Base-by-base conservation (phyloP, 2,329 filamentous ascomycete genomes). In the Cytospora schulzeri region DNA sequence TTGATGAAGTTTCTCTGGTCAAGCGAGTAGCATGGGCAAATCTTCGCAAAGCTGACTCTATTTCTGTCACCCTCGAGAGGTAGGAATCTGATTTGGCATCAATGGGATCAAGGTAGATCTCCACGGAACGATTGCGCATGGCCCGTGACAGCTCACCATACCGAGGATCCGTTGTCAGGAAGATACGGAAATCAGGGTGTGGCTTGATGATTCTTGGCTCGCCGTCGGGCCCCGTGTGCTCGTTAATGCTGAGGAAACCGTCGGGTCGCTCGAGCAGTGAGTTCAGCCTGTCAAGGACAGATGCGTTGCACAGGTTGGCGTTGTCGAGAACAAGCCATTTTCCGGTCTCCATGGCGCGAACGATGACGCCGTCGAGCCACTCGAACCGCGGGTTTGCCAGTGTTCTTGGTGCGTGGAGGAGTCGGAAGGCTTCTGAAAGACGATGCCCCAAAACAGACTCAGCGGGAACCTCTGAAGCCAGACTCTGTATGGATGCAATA, bases 281-380 rank as follows among this genome's bases (percentile, higher is more conserved):
- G 75, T 99, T 99, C 59, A 99, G 80, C 67, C 96, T 86, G 76
- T 99, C 95, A 12, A 99, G 84, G 1, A 99, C 95, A 8, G 94
- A 97, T 28, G 94, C 90, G 72, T 91, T 97, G 79, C 96, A 99
- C 64, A 99, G 84, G 72, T 99, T 99, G 66, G 96, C 95, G 76
- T 99, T 97, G 76, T 99, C 95, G 26, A 99, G 86, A 14, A 99
- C 89, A 22, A 99, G 82, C 95, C 95, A 99, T 66, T 93, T 86
- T 17, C 95, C 95, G 70, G 89, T 82, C 72, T 96, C 85, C 14
- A 98, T 81, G 51, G 95, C 94, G 70, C 93, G 90, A 56, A 98
- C 90, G 52, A 99, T 88, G 56, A 96, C 86, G 64, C 96, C 95
- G 74, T 99, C 94, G 2, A 96, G 87, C 95, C 95, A 99, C 75